Evolutionary conservation across 1,284 basidiomycete genomes (phyloP).

Genomic region (Rhodotorula sp.): DNA sequence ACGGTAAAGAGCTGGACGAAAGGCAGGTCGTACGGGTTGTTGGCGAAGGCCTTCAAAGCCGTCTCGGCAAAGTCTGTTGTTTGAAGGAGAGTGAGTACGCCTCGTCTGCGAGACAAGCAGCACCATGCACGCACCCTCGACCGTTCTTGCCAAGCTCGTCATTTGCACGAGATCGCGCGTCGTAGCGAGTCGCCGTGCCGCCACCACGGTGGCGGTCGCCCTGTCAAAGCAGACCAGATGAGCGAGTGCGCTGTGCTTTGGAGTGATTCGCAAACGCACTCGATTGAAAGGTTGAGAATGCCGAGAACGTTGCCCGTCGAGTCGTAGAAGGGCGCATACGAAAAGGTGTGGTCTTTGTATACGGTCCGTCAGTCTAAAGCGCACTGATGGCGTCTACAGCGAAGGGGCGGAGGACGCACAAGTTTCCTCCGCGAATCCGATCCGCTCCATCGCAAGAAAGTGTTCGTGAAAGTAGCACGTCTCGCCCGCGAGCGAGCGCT

Average conservation of each 20-base stretch:
- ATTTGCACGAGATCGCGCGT: slow-evolving; percentile 40
- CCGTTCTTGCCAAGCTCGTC: slow-evolving; percentile 36
- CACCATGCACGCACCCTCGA: slow-evolving; percentile 15
- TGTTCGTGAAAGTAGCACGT: slow-evolving; percentile 34
- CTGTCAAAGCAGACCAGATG: background rate
- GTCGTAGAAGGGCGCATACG: slow-evolving; percentile 35
- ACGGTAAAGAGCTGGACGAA: slow-evolving; percentile 41
- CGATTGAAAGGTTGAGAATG: slow-evolving; percentile 37
- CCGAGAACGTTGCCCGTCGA: slow-evolving; percentile 26
- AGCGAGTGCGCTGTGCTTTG: too few relatives aligned
- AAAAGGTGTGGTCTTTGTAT: slow-evolving; percentile 37
- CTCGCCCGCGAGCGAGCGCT: slow-evolving; percentile 29
- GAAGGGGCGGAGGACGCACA: slow-evolving; percentile 8
- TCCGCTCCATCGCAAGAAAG: slow-evolving; percentile 32
- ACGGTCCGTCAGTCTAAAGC: too few relatives aligned
- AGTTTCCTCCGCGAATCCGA: background rate
- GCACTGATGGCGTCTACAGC: background rate
- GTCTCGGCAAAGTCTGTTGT: slow-evolving; percentile 29
- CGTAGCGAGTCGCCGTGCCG: slow-evolving; percentile 36
- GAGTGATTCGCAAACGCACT: background rate
- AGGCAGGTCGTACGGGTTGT: slow-evolving; percentile 42
- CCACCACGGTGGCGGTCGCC: slow-evolving; percentile 39
- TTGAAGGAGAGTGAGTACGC: background rate
- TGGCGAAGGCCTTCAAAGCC: slow-evolving; percentile 22
- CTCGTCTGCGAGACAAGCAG: background rate